Conservation (phyloP, 2,329 filamentous ascomycete genomes). For the Hymenoscyphus fructigenus region DNA sequence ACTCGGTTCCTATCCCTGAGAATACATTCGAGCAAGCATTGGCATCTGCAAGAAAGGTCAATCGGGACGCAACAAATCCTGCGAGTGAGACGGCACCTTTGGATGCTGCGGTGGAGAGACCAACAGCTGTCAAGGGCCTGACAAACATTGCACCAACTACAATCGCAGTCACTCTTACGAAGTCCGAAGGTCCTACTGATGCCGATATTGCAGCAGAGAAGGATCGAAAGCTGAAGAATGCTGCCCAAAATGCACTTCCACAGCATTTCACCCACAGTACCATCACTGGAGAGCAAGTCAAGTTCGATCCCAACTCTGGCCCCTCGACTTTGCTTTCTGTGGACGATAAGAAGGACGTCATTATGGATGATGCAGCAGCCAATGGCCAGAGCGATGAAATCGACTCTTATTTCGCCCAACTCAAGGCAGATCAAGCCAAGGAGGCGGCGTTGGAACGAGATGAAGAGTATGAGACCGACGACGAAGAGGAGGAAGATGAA, state of each 20-base stretch:
- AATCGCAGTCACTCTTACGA: conserved; percentile 68
- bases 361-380: conserved; percentile 40
- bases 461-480: conserved; percentile 50
- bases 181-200: conserved; percentile 62
- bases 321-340: conserved; percentile 39
- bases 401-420: conserved; percentile 65
- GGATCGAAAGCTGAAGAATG: conserved; percentile 63
- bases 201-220: conserved; percentile 65
- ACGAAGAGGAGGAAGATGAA: conserved; percentile 45
- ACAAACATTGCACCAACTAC: conserved; percentile 65
- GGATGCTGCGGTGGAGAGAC: conserved; percentile 52
- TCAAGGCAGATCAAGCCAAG: conserved; percentile 60
- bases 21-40: conserved; percentile 72
- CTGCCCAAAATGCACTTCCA: conserved; percentile 68
- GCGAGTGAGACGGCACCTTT: conserved; percentile 59
- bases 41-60: conserved; percentile 60
- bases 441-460: conserved; percentile 50
- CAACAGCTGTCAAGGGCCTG: conserved; percentile 69
- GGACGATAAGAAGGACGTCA: conserved; percentile 49
- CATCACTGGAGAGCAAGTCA: conserved; percentile 62
- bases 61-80: conserved; percentile 66
- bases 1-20: conserved; percentile 70
- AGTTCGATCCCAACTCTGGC: conserved; percentile 40
- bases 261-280: conserved; percentile 72
- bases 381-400: conserved; percentile 57